Evolutionary conservation across 2,329 filamentous ascomycete genomes (phyloP).

Genomic region (Alternaria incomplexa): DNA sequence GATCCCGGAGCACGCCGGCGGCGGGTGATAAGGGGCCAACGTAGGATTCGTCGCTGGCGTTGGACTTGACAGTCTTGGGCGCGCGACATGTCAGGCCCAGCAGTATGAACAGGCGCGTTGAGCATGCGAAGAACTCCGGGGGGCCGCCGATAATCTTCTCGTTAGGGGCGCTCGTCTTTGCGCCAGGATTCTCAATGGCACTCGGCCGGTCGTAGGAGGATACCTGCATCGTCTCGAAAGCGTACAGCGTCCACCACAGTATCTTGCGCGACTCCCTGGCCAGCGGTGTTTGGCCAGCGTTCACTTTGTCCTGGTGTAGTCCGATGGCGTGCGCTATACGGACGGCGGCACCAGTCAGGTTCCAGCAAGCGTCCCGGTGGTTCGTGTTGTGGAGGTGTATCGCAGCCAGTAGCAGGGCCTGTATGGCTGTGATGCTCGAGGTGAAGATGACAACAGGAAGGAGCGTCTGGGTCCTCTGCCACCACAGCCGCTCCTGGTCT

Average conservation of each 20-base stretch:
- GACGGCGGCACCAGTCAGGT: slow-evolving; percentile 52
- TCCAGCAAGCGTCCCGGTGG: slow-evolving; percentile 54
- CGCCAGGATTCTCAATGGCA: slow-evolving; percentile 49
- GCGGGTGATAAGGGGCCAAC: slow-evolving; percentile 49
- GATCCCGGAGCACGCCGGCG: slow-evolving; percentile 47
- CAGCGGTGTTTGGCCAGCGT: slow-evolving; percentile 43
- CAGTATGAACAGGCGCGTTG: slow-evolving; percentile 45
- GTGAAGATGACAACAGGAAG: slow-evolving; percentile 53
- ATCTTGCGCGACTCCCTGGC: slow-evolving; percentile 55
- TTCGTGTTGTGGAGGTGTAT: slow-evolving; percentile 56
- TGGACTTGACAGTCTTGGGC: slow-evolving; percentile 40
- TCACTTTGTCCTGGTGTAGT: slow-evolving; percentile 51
- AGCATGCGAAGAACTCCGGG: slow-evolving; percentile 49
- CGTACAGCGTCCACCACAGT: slow-evolving; percentile 61
- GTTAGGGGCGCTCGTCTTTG: slow-evolving; percentile 44
- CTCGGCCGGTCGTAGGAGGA: slow-evolving; percentile 54
- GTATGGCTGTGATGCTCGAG: slow-evolving; percentile 51
- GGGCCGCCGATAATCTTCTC: slow-evolving; percentile 47
- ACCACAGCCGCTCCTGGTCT: slow-evolving; percentile 51
- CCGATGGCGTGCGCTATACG: slow-evolving; percentile 55
- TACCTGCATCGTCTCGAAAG: slow-evolving; percentile 56
- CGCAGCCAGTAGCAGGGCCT: slow-evolving; percentile 52
- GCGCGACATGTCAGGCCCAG: slow-evolving; percentile 49
- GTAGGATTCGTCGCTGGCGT: slow-evolving; percentile 45
- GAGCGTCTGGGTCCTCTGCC: slow-evolving; percentile 49